Base-by-base conservation (phyloP, 2,329 filamentous ascomycete species). In the Cercospora zeae-maydis region DNA sequence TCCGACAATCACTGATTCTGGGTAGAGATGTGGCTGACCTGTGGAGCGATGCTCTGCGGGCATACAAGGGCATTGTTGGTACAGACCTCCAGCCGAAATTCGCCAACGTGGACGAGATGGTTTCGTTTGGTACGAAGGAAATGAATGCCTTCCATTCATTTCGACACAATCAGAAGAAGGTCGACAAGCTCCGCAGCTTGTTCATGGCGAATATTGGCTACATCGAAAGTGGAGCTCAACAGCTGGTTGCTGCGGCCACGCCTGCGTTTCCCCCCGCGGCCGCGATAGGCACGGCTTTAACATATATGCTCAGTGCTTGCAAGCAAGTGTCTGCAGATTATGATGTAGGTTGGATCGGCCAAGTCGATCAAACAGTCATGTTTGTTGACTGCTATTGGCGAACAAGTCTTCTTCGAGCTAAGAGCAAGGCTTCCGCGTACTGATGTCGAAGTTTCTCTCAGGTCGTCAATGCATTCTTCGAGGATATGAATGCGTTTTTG, bases 11-110 rank as follows among this genome's bases (percentile, higher is more conserved):
- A 16, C 49, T 53, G n/a, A 53, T 21, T 33, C n/a, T 34, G n/a
- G 8, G 19, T 19, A 59, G 57, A 53, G 57, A 59, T 59, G 57
- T 59, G 19, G 27, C 45, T 5, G 57, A 59, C 19, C 45, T 59
- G 14, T 59, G 57, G 57, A 59, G 57, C 45, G 57, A 59, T 52
- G 57, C 57, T 31, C 31, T 59, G 30, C 57, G 57, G 11, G 33
- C 30, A 37, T 59, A 59, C 45, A 59, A 59, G 14, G 57, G 57
- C 42, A 59, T 59, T 31, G 57, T 59, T 39, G 57, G 57, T n/a
- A 59, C 57, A 27, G 57, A 59, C 31, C 33, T 59, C 14, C 42
- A 59, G 33, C 57, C 42, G 31, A 59, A 37, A 30, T 59, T 59
- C 45, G 47, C 42, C 10, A 59, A 27, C 27, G 57, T 59, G 10